Conservation (phyloP, 1,284 basidiomycete genomes). For the Anthracocystis setariae region DNA sequence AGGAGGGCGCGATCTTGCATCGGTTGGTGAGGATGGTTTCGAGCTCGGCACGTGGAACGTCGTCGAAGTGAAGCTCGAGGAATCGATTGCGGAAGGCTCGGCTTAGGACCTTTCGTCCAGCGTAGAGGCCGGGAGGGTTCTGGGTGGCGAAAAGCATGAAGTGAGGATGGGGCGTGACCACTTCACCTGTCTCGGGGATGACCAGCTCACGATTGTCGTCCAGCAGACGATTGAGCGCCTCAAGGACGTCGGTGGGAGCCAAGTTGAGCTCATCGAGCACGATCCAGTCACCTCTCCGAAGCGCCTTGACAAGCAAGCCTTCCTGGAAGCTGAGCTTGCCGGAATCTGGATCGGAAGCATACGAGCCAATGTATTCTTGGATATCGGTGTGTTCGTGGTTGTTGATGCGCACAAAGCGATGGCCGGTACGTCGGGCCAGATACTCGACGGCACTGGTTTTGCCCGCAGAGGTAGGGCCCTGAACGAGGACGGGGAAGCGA, state of each 20-base stretch:
- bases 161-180: constrained; percentile 90
- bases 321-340: constrained; percentile 95
- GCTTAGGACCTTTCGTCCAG: constrained; percentile 92
- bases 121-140: constrained; percentile 97
- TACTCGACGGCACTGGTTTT: constrained; percentile 98
- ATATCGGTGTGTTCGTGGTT: constrained; percentile 99
- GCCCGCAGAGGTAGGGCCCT: constrained; percentile 96
- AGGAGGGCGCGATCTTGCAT: constrained; percentile 69
- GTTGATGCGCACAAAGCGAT: constrained; percentile 97
- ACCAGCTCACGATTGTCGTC: constrained; percentile 98
- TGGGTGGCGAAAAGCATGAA: constrained; percentile 99
- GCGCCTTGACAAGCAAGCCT: constrained; percentile 86
- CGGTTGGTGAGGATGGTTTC: constrained; percentile 77
- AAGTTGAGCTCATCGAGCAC: constrained; percentile 97
- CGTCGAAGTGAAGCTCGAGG: constrained; percentile 96
- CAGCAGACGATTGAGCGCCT: constrained; percentile 93
- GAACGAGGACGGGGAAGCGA: constrained; percentile 93
- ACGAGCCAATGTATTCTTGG: constrained; percentile 97
- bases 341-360: constrained; percentile 88
- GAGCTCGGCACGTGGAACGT: constrained; percentile 92
- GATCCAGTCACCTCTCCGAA: constrained; percentile 95
- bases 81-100: constrained; percentile 98
- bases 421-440: constrained; percentile 89
- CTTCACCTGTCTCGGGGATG: constrained; percentile 95
- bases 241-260: constrained; percentile 96